Conservation (phyloP, 257 asterid genomes). For the Ajuga chamaepitys region DNA sequence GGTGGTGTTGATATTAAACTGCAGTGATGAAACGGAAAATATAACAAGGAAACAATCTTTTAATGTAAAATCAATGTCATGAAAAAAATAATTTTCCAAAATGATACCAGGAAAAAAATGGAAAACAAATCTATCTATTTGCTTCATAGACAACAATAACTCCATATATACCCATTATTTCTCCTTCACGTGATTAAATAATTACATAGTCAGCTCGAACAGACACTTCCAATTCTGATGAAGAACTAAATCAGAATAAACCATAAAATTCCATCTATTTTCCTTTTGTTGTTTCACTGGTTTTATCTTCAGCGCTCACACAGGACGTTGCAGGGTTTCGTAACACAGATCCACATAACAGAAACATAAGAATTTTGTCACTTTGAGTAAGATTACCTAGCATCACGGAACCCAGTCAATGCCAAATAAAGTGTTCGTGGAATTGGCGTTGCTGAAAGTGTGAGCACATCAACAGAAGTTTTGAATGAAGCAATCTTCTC, state of each 20-base stretch:
- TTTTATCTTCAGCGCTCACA: conserved; percentile 1
- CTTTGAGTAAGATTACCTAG: conserved; percentile 54
- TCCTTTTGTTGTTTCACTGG: background rate
- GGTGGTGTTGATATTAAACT: conserved; percentile 95
- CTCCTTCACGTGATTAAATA: background rate
- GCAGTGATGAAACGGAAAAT: conserved; percentile 24
- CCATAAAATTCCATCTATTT: background rate
- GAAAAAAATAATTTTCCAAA: conserved; percentile 7
- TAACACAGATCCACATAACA: conserved; percentile 3
- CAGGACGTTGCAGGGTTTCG: background rate
- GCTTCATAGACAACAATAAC: background rate
- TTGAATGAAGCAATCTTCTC: conserved; percentile 96
- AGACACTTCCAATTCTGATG: background rate
- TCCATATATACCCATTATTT: background rate
- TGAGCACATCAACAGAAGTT: conserved; percentile 92
- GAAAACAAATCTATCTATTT: conserved; percentile 10
- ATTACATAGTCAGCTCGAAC: conserved; percentile 11
- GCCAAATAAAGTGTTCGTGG: conserved; percentile 97
- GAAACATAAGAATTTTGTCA: background rate
- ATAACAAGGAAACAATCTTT: background rate
- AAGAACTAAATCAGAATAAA: background rate
- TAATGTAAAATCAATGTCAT: background rate
- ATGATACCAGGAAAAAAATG: conserved; percentile 6
- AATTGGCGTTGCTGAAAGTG: conserved; percentile 97
- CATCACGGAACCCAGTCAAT: conserved; percentile 96